Base-by-base conservation (phyloP, 2,329 filamentous ascomycete genomes). In the Alternaria burnsii region DNA sequence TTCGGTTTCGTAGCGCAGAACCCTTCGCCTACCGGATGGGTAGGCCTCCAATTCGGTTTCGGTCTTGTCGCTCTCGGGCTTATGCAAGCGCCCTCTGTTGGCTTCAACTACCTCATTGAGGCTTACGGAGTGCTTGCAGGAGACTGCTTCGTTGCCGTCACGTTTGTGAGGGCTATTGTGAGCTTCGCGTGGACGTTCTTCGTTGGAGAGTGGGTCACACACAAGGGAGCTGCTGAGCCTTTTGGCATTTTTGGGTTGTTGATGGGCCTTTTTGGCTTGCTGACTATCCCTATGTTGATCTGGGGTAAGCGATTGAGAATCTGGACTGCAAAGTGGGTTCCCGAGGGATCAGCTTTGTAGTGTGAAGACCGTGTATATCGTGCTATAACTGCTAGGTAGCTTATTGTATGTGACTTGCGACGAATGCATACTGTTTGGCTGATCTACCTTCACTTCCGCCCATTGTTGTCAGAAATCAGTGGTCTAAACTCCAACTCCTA, bases 171-270 rank as follows among this genome's bases (percentile, higher is more conserved):
- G 3, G 78, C 83, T 11, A 71, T 85, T 5, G 80, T 87, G 9
- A 78, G 81, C 0, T 87, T 87, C 64, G 80, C 83, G 0, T 87
- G 84, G 84, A 84, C 83, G 0, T 86, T 86, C 55, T 86, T 87
- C 44, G 81, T 83, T 0, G 79, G 79, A 3, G 74, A 80, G 4
- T 87, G 84, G 85, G 77, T 85, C 0, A 65, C 73, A 1, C 48
- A 73, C 0, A 71, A 68, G 0, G 85, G 85, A 0, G 65, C 80
- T 1, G 79, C 84, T 0, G 73, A 84, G 53, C 80, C 84, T 0
- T 87, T 86, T 69, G 85, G 84, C 0, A 80, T 86, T 3, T 86
- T 86, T 62, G 83, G 81, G 0, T 82, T 83, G 71, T 66, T 86
- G 2, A 82, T 86, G 82, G 84, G 82, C 0, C 26, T 84, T 0